These are phyloP conservation scores for Amyloporia xantha DNA, from an alignment of 768 basidiomycete species.

Conservation along the genomic window DNA sequence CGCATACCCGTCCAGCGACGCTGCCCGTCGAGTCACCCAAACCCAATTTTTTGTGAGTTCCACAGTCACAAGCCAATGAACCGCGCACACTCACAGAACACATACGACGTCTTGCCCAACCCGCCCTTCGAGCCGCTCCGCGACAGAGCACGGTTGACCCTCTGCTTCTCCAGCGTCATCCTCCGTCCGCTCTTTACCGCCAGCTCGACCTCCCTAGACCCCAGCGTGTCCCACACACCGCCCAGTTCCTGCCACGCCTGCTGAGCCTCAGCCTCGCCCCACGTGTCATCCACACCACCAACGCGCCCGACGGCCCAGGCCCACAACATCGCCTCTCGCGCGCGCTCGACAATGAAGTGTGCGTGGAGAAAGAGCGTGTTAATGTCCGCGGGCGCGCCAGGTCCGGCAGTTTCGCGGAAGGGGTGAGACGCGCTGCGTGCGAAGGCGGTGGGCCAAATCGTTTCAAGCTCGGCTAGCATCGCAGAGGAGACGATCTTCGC, in stretches of 20 bases:
- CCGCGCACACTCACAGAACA: constrained; percentile 14
- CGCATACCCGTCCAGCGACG: constrained; percentile 29
- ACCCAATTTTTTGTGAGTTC: neutral
- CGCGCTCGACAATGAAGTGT: constrained; percentile 30
- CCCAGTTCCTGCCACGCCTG: constrained; percentile 28
- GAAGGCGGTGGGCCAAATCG: constrained; percentile 26
- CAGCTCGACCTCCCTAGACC: constrained; percentile 8
- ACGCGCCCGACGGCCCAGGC: constrained; percentile 29
- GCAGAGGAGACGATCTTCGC: constrained; percentile 30
- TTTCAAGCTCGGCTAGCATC: constrained; percentile 29
- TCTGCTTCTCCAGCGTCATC: constrained; percentile 14
- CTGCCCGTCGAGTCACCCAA: too few species aligned
- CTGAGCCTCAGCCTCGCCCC: constrained; percentile 12
- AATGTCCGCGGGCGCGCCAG: constrained; percentile 19
- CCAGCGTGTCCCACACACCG: constrained; percentile 14
- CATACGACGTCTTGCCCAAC: constrained; percentile 14
- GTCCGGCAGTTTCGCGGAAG: constrained; percentile 28
- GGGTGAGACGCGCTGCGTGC: constrained; percentile 24
- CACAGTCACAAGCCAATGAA: neutral
- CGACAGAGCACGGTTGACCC: constrained; percentile 12
- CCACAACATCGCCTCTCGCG: constrained; percentile 31
- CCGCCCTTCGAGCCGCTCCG: constrained; percentile 12
- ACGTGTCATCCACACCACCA: constrained; percentile 20
- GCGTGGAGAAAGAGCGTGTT: constrained; percentile 27
- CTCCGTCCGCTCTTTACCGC: constrained; percentile 10